Evolutionary conservation across 148 eudicot genomes (phyloP), one percentile per base, ranked within the genome.

Genomic region (Nepenthes gracilis): DNA sequence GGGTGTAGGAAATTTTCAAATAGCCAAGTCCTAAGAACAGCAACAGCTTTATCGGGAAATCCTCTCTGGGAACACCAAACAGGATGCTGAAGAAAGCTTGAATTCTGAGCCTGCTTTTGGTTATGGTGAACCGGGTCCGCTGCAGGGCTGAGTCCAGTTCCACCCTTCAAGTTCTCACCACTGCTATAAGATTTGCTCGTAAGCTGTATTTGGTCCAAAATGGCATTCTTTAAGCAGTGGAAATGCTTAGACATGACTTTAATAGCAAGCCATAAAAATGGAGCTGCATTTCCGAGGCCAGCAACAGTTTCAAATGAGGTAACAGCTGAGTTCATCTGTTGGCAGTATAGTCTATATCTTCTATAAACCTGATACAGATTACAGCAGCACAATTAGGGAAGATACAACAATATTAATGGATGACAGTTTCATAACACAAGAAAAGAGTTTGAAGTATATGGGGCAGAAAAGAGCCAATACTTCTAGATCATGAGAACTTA

Each of bases 291-390:
- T 47, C 70, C 81, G 9, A 78, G 78, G 47, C 81, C 81, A 48
- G 81, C 81, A 2, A 78, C 81, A 1, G 78, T 59, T 68, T 78
- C 78, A n/a, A 78, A 78, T 38, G 81, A 78, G 1, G 75, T 66
- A 12, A 78, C 81, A 40, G 81, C 81, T 40, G 78, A 74, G 38
- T 78, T 78, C 81, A 78, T 74, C 57, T 78, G 81, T 55, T 78
- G 75, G 70, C 77, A 74, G 70, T 78, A 78, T 33, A 74, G 59
- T 50, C 67, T 78, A 43, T 78, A 78, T 62, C 77, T 68, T 61
- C 70, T 78, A 65, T 78, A 78, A 11, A 78, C 81, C 81, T 78
- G 64, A 5, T 33, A 60, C 4, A 40, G 45, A 23, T 23, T 23
- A 23, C 0, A 23, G 45, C 45, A 40, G 45, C 45, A 3, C 4